Base-by-base conservation (phyloP, 495 filamentous ascomycete genomes). In the Podospora sp. region DNA sequence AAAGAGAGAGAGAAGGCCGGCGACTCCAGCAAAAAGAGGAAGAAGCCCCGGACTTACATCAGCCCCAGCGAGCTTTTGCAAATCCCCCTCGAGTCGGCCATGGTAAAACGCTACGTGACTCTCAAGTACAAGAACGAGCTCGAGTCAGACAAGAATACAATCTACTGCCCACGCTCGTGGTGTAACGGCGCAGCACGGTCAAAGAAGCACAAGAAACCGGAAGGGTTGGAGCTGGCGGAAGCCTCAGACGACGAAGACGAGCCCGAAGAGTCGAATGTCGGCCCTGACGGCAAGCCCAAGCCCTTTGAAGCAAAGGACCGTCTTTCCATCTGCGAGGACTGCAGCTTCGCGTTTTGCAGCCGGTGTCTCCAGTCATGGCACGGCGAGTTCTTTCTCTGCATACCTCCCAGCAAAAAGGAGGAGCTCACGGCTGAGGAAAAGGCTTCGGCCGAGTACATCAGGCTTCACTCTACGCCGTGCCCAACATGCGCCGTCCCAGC, bases 91-190 rank as follows among this genome's bases (percentile, higher is more conserved):
- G 82, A 88, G 16, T 80, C 87, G 53, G 89, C 91, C 22, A 85
- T 79, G 5, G 92, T 97, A 16, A 89, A 92, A 68, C 91, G 95
- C 53, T 99, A 95, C 71, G 91, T 94, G 7, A 87, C 86, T 27
- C 79, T 99, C 35, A 97, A 96, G 78, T 91, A 94, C 68, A 99
- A 98, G 79, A 91, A 89, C 62, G 89, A 92, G 69, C 84, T 97
- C 9, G 95, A 97, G 75, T 88, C 92, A 0, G 94, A 99, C 70
- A 93, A 91, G 68, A 90, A 87, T 55, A 97, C 94, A 0, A 85
- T 97, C n/a, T 97, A 95, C 74, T 99, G 95, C 72, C 95, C 95
- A 2, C 87, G 95, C 1, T 82, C 87, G 68, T 99, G 94, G 94
- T 99, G 95, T 73, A 92, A 96, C 75, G 92, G 91, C 21, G 90